These are phyloP conservation scores for Rhodamnia rubescens DNA, from an alignment of 345 rosid genomes.

Conservation along the genomic window DNA sequence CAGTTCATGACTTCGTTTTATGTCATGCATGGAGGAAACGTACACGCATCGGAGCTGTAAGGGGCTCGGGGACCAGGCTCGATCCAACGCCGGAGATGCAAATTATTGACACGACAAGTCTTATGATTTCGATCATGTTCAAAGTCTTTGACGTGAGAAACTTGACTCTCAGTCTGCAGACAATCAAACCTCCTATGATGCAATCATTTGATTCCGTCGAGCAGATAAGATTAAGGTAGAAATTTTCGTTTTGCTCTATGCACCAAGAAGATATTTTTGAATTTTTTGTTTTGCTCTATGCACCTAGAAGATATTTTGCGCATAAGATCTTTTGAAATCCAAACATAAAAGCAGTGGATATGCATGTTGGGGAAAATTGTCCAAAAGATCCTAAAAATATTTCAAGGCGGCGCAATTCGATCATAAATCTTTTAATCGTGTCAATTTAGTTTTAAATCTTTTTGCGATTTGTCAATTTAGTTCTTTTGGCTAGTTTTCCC, in stretches of 20 bases:
- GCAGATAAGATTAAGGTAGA: background rate
- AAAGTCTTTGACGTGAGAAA: background rate
- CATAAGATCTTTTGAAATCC: background rate
- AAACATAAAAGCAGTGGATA: background rate
- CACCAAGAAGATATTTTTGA: too few species aligned
- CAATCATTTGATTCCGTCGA: background rate
- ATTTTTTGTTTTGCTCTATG: background rate
- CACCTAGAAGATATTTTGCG: background rate
- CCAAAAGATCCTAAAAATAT: background rate
- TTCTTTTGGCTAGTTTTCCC: background rate
- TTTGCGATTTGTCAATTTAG: background rate
- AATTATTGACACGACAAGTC: background rate
- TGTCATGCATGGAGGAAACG: background rate
- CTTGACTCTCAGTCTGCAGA: background rate
- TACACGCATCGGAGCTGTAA: background rate
- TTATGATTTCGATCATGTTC: background rate
- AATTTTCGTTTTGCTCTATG: background rate
- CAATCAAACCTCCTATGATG: background rate
- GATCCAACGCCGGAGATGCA: background rate
- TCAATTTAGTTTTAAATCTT: background rate
- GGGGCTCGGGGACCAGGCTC: background rate
- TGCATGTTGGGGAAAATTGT: background rate
- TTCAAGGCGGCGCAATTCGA: accelerated
- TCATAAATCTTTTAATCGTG: background rate
- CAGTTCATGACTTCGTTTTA: background rate